Conservation (phyloP, 495 filamentous ascomycete species). For the Xylaria bambusicola region DNA sequence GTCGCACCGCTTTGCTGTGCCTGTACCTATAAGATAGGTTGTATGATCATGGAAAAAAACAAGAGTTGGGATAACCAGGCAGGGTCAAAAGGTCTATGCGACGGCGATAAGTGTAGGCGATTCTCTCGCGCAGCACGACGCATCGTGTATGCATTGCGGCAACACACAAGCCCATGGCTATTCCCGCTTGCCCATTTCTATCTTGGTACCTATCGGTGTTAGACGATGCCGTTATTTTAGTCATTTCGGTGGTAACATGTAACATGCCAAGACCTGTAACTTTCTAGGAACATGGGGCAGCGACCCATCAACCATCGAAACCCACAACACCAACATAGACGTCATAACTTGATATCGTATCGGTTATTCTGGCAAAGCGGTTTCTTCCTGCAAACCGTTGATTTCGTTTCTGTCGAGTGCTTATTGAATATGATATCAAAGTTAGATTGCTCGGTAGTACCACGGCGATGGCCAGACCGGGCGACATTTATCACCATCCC, state of each 20-base stretch:
- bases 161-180: neutral
- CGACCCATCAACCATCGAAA: neutral
- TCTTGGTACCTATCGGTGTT: neutral
- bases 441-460: neutral
- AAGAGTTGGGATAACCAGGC: neutral
- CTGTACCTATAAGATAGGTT: neutral
- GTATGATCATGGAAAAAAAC: neutral
- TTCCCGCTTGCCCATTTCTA: neutral
- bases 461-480: neutral
- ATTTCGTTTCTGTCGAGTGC: neutral
- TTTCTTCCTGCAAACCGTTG: neutral
- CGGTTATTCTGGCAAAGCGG: neutral
- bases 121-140: slow-evolving; percentile 21
- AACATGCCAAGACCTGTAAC: neutral
- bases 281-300: neutral
- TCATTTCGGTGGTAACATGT: neutral
- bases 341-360: slow-evolving; percentile 10
- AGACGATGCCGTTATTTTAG: neutral
- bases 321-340: neutral
- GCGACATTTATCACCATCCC: neutral
- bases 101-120: neutral
- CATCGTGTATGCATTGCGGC: slow-evolving; percentile 33
- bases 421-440: neutral
- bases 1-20: neutral
- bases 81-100: neutral